Percentiles rank a stretch among this genome's conserved stretches.
These are phyloP conservation scores for Alternaria gansuensis DNA, from an alignment of 2,329 filamentous ascomycete genomes.

Conservation along the genomic window DNA sequence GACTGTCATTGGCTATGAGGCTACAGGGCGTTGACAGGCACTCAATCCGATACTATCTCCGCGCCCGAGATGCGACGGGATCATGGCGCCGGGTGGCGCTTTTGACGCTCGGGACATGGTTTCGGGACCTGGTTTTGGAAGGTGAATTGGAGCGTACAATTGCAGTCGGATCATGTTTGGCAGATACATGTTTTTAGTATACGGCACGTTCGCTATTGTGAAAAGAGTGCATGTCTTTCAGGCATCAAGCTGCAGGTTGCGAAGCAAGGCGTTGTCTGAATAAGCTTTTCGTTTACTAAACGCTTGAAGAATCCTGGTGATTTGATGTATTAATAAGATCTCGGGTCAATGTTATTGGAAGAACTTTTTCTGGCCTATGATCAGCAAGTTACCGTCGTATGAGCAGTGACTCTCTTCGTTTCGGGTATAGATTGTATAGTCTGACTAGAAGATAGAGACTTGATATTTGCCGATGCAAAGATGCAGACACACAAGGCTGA, in stretches of 20 bases:
- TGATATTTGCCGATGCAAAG: slow-evolving; percentile 1
- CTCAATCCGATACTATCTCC: slow-evolving; percentile 11
- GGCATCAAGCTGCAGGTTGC: background rate
- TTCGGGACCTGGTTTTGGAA: background rate
- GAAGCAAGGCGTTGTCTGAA: background rate
- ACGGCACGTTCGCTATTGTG: background rate
- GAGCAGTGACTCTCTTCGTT: background rate
- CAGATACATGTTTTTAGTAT: background rate
- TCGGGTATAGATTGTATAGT: background rate
- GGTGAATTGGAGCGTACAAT: background rate
- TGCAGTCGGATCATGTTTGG: background rate
- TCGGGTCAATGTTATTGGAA: background rate
- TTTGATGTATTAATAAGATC: background rate
- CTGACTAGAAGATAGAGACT: background rate
- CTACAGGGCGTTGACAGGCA: slow-evolving; percentile 10
- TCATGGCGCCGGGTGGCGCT: background rate
- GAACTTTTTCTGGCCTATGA: background rate
- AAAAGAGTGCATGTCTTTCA: background rate
- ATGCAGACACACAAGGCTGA: background rate
- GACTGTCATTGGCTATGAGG: background rate
- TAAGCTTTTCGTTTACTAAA: background rate
- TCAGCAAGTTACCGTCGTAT: background rate
- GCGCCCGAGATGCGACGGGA: slow-evolving; percentile 12
- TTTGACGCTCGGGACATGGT: background rate
- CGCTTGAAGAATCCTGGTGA: background rate